Evolutionary conservation across 108 stramenopile species (phyloP), one percentile per base, ranked within the genome.

Genomic region (Cyclotella sp.): DNA sequence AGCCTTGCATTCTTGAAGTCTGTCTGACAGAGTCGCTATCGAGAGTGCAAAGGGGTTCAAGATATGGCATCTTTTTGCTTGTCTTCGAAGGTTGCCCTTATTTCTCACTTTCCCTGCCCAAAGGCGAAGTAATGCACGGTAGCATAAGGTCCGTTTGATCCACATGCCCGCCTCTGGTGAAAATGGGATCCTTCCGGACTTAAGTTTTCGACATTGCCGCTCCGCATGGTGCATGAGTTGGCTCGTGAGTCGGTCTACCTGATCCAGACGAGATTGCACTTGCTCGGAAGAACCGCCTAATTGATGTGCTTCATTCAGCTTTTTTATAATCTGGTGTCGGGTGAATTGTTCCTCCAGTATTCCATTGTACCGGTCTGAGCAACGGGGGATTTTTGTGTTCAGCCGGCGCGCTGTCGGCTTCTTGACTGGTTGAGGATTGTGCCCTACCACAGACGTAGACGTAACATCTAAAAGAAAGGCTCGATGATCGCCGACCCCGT

Each of bases 131-230:
- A 72, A 41, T 1, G 58, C 21, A 0, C 10, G 11, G 41, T 72
- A 75, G 10, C 19, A 45, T 13, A 67, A 27, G 12, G 5, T 24
- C 14, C 74, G 7, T 29, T 40, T 26, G 3, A 68, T 52, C 74
- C 74, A 75, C 8, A 75, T 51, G 21, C 53, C 39, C 40, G 54
- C 46, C 22, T 75, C 54, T 12, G 75, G 75, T 5, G 75, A 76
- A 54, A 68, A 68, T 9, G 67, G 68, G 16, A 76, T 70, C 9
- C 22, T 0, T n/a, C 75, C 65, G 6, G 19, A 45, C 34, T 44
- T 68, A 1, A 68, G 19, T 67, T 68, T 68, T 22, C 75, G 54
- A 21, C 75, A 68, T n/a, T 58, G 52, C 67, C 68, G 68, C 30
- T 76, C 75, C n/a, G 54, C 52, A 9, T 14, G 15, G 27, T 30